These are phyloP conservation scores for Hondaea fermentalgiana DNA, from an alignment of 108 stramenopile species.

Conservation along the genomic window DNA sequence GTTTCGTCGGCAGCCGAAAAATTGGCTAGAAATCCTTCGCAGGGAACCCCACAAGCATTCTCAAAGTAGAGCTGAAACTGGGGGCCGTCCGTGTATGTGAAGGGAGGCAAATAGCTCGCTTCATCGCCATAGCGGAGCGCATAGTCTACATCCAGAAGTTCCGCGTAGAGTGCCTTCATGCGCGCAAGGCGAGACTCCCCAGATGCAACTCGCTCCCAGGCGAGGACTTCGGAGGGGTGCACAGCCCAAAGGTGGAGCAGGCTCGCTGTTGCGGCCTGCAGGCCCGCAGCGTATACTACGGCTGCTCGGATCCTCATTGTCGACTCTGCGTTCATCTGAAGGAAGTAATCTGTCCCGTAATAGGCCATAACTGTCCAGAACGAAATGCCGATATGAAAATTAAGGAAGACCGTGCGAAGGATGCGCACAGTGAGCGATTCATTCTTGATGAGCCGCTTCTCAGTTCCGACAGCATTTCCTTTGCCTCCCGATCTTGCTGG, in stretches of 20 bases:
- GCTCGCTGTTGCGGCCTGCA: not conserved
- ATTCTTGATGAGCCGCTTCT: not conserved
- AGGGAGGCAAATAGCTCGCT: not conserved
- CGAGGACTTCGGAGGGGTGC: not conserved
- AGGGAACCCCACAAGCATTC: not conserved
- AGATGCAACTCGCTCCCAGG: not conserved
- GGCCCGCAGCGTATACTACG: not conserved
- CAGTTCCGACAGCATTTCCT: not conserved
- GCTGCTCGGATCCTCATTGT: not conserved
- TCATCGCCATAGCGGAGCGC: not conserved
- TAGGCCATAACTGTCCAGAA: not conserved
- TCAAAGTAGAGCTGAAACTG: constrained; percentile 16
- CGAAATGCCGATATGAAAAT: not conserved
- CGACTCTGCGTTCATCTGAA: not conserved
- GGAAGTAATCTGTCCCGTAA: not conserved
- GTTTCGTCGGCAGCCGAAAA: not conserved
- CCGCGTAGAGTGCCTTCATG: not conserved
- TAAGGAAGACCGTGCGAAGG: not conserved
- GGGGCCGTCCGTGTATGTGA: not conserved
- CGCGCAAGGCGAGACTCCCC: not conserved
- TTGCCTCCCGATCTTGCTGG: not conserved
- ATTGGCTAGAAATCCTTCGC: not conserved
- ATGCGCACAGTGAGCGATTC: not conserved
- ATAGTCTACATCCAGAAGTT: not conserved
- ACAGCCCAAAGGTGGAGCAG: not conserved